These are phyloP conservation scores for Nemania sp. DNA, from an alignment of 2,329 filamentous ascomycete genomes.

Conservation along the genomic window DNA sequence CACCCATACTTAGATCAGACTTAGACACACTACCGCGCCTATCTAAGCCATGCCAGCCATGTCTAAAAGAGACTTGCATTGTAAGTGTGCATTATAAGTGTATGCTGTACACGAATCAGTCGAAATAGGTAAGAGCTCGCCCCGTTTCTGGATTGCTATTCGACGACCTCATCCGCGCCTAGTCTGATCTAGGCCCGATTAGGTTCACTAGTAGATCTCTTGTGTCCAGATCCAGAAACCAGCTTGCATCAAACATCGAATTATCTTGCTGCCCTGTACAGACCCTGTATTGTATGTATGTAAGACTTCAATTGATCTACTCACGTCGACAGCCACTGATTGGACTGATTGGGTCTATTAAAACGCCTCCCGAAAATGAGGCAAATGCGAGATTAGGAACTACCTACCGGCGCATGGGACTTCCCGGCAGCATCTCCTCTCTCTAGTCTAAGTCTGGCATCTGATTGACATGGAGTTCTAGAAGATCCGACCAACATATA, in stretches of 20 bases:
- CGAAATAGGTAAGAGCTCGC: constrained; percentile 19
- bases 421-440: neutral
- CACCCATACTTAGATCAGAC: constrained; percentile 3
- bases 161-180: neutral
- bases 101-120: constrained; percentile 12
- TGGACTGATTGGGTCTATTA: constrained; percentile 2
- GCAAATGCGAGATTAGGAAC: neutral
- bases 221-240: constrained; percentile 8
- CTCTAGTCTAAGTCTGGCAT: neutral
- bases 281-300: too few relatives aligned
- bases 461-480: constrained; percentile 8
- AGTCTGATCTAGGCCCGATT: constrained; percentile 18
- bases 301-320: constrained; percentile 8
- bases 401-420: neutral
- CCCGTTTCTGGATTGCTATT: neutral
- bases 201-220: constrained; percentile 12
- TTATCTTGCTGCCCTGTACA: constrained; percentile 13
- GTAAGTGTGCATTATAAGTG: constrained; percentile 11
- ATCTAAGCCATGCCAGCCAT: constrained; percentile 9
- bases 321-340: constrained; percentile 12
- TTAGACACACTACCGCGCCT: neutral
- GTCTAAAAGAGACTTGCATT: constrained; percentile 19
- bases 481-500: neutral
- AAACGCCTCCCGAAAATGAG: neutral
- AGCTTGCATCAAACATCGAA: constrained; percentile 5